Evolutionary conservation across 2,329 filamentous ascomycete species (phyloP).

Genomic region (Colletotrichum sp.): DNA sequence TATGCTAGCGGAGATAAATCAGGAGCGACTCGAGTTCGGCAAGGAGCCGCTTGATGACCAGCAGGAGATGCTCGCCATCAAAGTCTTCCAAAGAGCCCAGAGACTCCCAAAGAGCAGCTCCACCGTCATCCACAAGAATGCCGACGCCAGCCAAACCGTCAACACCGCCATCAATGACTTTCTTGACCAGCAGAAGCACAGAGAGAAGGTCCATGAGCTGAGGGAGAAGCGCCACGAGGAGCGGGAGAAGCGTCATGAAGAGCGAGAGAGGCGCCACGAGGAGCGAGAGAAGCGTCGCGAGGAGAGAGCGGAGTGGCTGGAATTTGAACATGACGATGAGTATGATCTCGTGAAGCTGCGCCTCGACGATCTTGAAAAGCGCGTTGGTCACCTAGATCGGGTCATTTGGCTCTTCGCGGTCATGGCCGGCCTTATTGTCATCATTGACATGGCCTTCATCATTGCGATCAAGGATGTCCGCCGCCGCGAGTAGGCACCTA

Average conservation of each 20-base stretch:
- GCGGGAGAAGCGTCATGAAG: background rate
- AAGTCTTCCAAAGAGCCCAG: background rate
- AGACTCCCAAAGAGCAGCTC: background rate
- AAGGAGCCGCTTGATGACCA: background rate
- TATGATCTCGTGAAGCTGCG: background rate
- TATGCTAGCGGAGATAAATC: background rate
- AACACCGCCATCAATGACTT: background rate
- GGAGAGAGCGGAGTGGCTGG: background rate
- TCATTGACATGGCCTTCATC: background rate
- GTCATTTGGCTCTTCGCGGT: background rate
- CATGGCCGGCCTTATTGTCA: background rate
- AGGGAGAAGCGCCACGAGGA: background rate
- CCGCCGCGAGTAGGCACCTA: background rate
- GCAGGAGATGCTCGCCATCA: background rate
- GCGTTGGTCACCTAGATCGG: background rate
- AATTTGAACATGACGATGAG: background rate
- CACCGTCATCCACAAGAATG: background rate
- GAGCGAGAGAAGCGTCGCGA: background rate
- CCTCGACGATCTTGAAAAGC: background rate
- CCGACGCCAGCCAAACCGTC: background rate
- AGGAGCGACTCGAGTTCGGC: background rate
- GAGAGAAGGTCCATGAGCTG: background rate
- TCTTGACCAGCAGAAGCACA: background rate
- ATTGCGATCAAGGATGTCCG: background rate
- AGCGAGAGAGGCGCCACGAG: background rate